Evolutionary conservation across 148 eudicot species (phyloP), one percentile per base, ranked within the genome.

Genomic region (Nepenthes gracilis): DNA sequence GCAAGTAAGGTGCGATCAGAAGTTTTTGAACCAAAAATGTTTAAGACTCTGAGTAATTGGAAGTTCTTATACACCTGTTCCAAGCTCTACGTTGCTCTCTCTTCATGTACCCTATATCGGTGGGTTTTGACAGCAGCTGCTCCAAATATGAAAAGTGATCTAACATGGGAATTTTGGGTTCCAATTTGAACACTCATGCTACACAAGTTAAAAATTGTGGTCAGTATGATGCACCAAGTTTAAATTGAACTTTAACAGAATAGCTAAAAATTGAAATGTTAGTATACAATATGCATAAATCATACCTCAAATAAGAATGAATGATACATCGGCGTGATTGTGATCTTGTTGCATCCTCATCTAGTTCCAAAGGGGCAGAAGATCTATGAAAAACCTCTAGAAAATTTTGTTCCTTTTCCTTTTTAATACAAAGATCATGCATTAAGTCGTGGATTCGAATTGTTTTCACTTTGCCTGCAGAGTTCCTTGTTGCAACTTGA

Each of bases 371-470:
- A 5, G 48, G 6, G 48, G 48, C 6, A 12, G 57, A 38, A 2
- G 77, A 64, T 43, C 12, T 47, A 36, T 55, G 47, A 58, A 32
- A 47, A 9, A 15, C 1, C 9, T 59, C 35, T 13, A 71, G 69
- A 36, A 76, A 67, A 33, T 57, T 64, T 2, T 60, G 52, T 5
- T 67, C 70, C 12, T 23, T 33, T 14, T 70, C 79, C 61, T 60
- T 71, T 58, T 5, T 10, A 0, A 76, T 52, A 61, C 75, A 76
- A 50, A 71, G 34, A 15, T 76, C 79, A 62, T 75, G 63, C 72
- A 76, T 72, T 2, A 76, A 38, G 15, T 71, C 79, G 63, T 76
- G 79, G 2, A 76, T 33, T 2, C 57, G 58, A 36, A 71, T 53
- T 12, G 60, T 36, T 36, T 63, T 71, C 8, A 60, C 66, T 34